A percentile compares a stretch with the other conserved stretches of the same genome.
Conservation (phyloP, 2,329 filamentous ascomycete genomes). For the Incumbomyces lentus region DNA sequence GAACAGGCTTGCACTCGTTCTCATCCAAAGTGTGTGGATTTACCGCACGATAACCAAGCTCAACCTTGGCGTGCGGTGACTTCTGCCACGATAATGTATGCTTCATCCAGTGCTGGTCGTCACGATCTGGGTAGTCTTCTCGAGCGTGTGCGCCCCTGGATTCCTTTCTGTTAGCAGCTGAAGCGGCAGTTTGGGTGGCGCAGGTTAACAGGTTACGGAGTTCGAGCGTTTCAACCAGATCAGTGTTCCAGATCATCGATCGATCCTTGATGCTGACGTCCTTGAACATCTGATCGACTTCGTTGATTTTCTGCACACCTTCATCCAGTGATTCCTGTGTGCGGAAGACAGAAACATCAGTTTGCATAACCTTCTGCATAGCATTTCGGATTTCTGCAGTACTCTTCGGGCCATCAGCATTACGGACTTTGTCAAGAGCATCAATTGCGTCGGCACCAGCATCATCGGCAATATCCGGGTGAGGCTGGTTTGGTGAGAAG, state of each 20-base stretch:
- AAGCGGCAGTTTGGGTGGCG: conserved; percentile 77
- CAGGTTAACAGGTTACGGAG: conserved; percentile 91
- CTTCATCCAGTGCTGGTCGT: conserved; percentile 98
- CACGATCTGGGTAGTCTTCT: conserved; percentile 91
- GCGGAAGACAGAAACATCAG: conserved; percentile 91
- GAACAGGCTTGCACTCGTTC: conserved; percentile 89
- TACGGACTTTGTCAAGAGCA: conserved; percentile 77
- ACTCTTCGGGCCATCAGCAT: conserved; percentile 70
- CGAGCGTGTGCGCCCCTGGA: conserved; percentile 93
- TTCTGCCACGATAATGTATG: conserved; percentile 96
- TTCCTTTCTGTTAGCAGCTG: conserved; percentile 90
- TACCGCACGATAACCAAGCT: conserved; percentile 78
- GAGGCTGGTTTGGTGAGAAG: conserved; percentile 70
- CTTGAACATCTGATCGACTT: conserved; percentile 69
- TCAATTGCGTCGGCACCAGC: conserved; percentile 65
- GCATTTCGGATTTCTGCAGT: conserved; percentile 78
- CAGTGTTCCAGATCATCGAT: conserved; percentile 99
- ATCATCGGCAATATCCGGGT: conserved; percentile 70
- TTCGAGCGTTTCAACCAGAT: conserved; percentile 92
- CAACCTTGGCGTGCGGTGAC: conserved; percentile 74
- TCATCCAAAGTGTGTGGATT: conserved; percentile 78
- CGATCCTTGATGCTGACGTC: conserved; percentile 93
- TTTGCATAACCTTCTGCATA: conserved; percentile 99
- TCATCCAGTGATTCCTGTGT: conserved; percentile 89
- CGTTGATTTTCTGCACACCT: conserved; percentile 76